phyloP scores from a whole-genome alignment of 2,329 filamentous ascomycete genomes.

The Fusarium incarnatum region DNA sequence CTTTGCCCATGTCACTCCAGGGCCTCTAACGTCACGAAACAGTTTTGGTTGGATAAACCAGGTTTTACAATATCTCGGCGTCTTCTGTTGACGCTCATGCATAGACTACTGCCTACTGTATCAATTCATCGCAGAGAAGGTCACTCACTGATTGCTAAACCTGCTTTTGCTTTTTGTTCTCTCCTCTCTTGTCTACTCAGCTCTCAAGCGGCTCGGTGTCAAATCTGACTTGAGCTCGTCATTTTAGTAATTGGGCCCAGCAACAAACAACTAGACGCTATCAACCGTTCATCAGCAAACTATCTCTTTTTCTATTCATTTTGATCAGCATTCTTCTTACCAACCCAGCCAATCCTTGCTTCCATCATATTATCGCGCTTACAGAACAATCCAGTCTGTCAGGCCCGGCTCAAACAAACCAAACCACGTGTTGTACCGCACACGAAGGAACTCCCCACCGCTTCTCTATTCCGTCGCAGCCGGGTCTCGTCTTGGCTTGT shows the following conservation, averaged over 20 bases:
- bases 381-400: conserved; percentile 6
- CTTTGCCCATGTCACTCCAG: conserved; percentile 17
- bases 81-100: conserved; percentile 24
- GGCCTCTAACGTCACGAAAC: conserved; percentile 16
- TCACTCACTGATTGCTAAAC: conserved; percentile 14
- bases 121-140: background rate
- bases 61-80: conserved; percentile 19
- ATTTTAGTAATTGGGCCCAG: background rate
- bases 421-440: conserved; percentile 42
- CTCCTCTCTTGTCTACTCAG: background rate
- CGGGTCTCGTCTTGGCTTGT: conserved; percentile 19
- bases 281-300: conserved; percentile 28
- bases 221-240: background rate
- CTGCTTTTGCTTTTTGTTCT: conserved; percentile 11
- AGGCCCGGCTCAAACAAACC: conserved; percentile 3
- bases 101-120: background rate
- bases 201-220: background rate
- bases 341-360: conserved; percentile 28
- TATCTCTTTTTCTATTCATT: conserved; percentile 17
- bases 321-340: conserved; percentile 23
- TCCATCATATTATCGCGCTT: conserved; percentile 8
- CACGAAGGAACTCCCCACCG: conserved; percentile 24
- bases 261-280: background rate
- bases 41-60: conserved; percentile 22
- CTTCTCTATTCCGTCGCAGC: conserved; percentile 31